Evolutionary conservation across 2,329 filamentous ascomycete species (phyloP), one percentile per base, ranked within the genome.

Genomic region (Claviceps citrina): DNA sequence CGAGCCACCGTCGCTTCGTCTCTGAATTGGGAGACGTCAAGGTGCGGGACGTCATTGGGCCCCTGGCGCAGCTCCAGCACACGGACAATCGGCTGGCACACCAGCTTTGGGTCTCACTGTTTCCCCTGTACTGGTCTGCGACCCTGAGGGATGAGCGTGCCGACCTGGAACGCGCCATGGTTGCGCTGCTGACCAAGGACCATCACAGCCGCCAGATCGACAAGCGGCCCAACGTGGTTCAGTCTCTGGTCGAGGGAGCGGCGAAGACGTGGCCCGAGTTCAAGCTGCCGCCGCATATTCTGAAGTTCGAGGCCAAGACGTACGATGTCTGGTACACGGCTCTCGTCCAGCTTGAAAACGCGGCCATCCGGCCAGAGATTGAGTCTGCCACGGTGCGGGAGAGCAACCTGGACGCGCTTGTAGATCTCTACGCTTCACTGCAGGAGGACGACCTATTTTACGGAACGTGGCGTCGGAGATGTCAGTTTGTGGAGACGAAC

Each of bases 291-390:
- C 85, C 91, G 0, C 91, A 98, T 54, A 85, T 96, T 28, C 77
- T 98, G 64, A 98, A 98, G 56, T 96, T 87, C 51, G 73, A 93
- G 41, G 89, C 86, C 16, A 84, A 84, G 57, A 94, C 85, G 0
- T 98, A 93, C 55, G 87, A 95, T 59, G 84, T 81, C 1, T 98
- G 91, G 93, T 98, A 98, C 56, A 87, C 85, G n/a, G 84, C 84
- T 12, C 72, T 93, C 18, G 78, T 81, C 12, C 87, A 91, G 51
- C 76, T 98, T 46, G 91, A 99, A 58, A 85, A 93, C 43, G 77
- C 82, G 22, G 86, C 85, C 7, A 80, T 94, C 53, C 78, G 78
- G 38, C 87, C 91, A 0, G 73, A 86, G 40, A 76, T 86, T 31
- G 87, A 96, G 51, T 93, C 87, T 1, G 66, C 83, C 1, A 77